phyloP scores from a whole-genome alignment of 352 stramenopile genomes.

The Phytophthora palmivora region DNA sequence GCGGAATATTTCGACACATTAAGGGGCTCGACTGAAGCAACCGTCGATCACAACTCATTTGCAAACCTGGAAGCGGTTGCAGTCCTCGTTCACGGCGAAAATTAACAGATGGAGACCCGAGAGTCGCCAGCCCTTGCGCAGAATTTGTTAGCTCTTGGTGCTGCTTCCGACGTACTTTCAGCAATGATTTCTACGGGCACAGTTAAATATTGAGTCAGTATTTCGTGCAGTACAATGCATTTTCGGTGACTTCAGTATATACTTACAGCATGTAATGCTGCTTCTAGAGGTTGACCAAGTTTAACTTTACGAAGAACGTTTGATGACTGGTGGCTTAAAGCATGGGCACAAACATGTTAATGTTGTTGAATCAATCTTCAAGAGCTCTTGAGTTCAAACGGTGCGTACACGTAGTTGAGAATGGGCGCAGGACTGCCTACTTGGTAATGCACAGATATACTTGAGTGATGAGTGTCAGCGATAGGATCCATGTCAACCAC shows the following conservation, averaged over 20 bases:
- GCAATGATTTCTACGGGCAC: constrained; percentile 9
- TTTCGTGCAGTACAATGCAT: too few relatives aligned
- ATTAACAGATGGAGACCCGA: not conserved
- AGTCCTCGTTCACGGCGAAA: constrained; percentile 18
- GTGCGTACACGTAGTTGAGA: constrained; percentile 70
- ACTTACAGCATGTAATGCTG: constrained; percentile 42
- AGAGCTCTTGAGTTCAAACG: not conserved
- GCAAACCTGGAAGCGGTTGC: constrained; percentile 8
- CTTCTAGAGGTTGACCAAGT: constrained; percentile 59
- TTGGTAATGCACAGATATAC: constrained; percentile 41
- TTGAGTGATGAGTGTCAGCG: constrained; percentile 1
- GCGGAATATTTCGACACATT: not conserved
- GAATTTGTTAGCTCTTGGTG: not conserved
- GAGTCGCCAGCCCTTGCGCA: not conserved
- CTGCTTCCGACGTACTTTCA: not conserved
- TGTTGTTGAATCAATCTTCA: not conserved
- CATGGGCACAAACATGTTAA: not conserved
- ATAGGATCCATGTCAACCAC: constrained; percentile 13
- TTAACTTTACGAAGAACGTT: constrained; percentile 63
- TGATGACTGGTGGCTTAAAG: constrained; percentile 55
- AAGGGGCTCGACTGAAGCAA: not conserved
- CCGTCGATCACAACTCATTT: not conserved
- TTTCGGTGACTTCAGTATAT: not conserved
- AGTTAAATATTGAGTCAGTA: too few relatives aligned
- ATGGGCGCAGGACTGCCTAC: constrained; percentile 45